These are phyloP conservation scores for Colletotrichum sp. DNA, from an alignment of 2,329 filamentous ascomycete species.

Conservation along the genomic window DNA sequence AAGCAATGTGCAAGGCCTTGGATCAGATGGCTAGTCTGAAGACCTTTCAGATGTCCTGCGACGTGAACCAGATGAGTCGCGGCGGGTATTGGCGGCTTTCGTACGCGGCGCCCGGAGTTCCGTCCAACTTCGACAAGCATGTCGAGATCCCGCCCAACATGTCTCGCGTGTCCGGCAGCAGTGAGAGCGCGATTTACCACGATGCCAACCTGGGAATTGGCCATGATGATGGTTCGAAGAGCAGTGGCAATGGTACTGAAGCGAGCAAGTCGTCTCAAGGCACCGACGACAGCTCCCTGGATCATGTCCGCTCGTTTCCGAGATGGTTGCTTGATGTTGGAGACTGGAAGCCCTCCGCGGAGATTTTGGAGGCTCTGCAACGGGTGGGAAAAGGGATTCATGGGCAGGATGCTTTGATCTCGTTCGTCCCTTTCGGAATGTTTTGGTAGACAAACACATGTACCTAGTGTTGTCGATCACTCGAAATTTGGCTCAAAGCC, in stretches of 20 bases:
- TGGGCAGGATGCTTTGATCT: neutral
- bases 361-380: neutral
- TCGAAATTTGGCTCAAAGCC: neutral
- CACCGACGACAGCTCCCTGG: neutral
- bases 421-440: neutral
- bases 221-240: neutral
- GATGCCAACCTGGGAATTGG: neutral
- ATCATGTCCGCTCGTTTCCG: neutral
- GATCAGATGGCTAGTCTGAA: neutral
- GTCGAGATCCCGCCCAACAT: neutral
- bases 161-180: fast-evolving
- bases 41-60: neutral
- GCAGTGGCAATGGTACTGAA: neutral
- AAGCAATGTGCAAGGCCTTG: neutral
- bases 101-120: neutral
- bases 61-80: neutral
- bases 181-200: fast-evolving
- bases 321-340: neutral
- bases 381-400: neutral
- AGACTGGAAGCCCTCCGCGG: neutral
- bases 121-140: neutral
- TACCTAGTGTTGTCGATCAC: neutral
- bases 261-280: neutral
- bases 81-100: neutral
- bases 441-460: neutral